These are phyloP conservation scores for Atkinsonella hypoxylon DNA, from an alignment of 2,329 filamentous ascomycete genomes.

Conservation along the genomic window DNA sequence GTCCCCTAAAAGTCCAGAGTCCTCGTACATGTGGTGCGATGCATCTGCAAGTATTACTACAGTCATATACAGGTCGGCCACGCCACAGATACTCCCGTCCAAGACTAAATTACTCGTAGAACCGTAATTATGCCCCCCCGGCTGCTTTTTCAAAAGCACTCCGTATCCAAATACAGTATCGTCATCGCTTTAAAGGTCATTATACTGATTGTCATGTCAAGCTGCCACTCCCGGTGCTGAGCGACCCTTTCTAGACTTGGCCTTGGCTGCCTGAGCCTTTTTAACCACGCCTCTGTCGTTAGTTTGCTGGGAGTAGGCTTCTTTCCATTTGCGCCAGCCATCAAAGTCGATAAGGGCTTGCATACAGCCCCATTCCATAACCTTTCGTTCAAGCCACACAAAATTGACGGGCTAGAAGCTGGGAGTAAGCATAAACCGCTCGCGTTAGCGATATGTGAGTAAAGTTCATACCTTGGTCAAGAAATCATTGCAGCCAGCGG, in stretches of 20 bases:
- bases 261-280: constrained; percentile 24
- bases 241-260: constrained; percentile 34
- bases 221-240: constrained; percentile 16
- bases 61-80: not conserved
- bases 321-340: constrained; percentile 96
- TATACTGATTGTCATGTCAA: not conserved
- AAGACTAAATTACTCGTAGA: not conserved
- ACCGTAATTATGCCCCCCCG: not conserved
- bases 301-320: constrained; percentile 44
- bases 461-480: constrained; percentile 67
- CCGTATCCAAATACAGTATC: constrained; percentile 1
- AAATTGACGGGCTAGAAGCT: constrained; percentile 79
- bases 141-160: not conserved
- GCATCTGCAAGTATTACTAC: not conserved
- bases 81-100: not conserved
- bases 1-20: not conserved
- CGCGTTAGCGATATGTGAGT: not conserved
- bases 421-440: constrained; percentile 1
- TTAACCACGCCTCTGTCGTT: constrained; percentile 31
- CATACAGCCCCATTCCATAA: constrained; percentile 99
- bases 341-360: constrained; percentile 97
- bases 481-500: constrained; percentile 96
- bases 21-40: not conserved
- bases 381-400: constrained; percentile 92
- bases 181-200: not conserved